Evolutionary conservation across 2,329 filamentous ascomycete species (phyloP).

Genomic region (Neonectria coccinea): DNA sequence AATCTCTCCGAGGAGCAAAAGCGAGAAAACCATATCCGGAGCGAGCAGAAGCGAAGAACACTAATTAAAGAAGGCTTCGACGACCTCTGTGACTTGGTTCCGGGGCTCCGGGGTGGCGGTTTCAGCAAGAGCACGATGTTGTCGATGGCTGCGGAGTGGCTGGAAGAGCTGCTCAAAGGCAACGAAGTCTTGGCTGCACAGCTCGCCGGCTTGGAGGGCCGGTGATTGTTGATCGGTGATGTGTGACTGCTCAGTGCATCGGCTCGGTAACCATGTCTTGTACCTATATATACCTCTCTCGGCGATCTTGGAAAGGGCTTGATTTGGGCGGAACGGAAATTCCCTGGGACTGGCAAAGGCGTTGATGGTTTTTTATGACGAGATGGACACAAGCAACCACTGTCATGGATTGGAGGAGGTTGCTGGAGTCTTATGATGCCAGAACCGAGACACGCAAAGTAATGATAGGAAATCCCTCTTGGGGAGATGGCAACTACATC

Average conservation of each 20-base stretch:
- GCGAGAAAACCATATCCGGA: conserved; percentile 86
- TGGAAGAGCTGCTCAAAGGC: conserved; percentile 77
- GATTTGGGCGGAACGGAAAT: conserved; percentile 33
- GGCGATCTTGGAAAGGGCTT: conserved; percentile 31
- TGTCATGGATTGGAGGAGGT: conserved; percentile 23
- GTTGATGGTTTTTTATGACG: conserved; percentile 35
- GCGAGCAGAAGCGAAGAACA: conserved; percentile 87
- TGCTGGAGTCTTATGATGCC: conserved; percentile 36
- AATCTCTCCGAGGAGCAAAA: conserved; percentile 88
- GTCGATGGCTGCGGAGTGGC: conserved; percentile 79
- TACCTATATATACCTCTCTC: conserved; percentile 30
- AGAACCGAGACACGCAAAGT: conserved; percentile 30
- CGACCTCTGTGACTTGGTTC: conserved; percentile 81
- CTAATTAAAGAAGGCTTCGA: conserved; percentile 86
- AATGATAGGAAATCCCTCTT: conserved; percentile 32
- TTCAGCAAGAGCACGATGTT: conserved; percentile 88
- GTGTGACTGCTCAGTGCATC: conserved; percentile 1
- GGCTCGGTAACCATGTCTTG: conserved; percentile 14
- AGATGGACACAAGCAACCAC: conserved; percentile 20
- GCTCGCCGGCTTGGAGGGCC: conserved; percentile 55
- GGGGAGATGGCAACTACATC: conserved; percentile 24
- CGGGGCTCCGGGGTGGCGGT: conserved; percentile 77
- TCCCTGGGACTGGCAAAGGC: conserved; percentile 35
- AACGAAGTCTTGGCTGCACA: conserved; percentile 72
- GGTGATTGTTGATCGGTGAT: conserved; percentile 31